Evolutionary conservation across 768 basidiomycete genomes (phyloP), one percentile per base, ranked within the genome.

Genomic region (Mycena belliarum): DNA sequence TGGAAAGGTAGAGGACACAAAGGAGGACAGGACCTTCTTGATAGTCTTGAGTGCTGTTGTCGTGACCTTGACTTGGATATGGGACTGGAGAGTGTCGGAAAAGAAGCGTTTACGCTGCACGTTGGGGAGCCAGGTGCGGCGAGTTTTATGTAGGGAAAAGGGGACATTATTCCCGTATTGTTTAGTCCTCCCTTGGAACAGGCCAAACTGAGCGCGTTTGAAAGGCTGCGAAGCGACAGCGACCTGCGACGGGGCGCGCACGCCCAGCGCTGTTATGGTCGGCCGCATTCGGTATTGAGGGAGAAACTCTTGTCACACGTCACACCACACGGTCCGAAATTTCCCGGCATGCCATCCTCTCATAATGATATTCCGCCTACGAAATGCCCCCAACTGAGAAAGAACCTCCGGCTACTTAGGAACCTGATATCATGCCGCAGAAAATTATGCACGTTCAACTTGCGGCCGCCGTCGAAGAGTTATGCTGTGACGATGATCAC

Each of bases 161-260:
- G 93, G 92, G 46, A 95, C 91, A 68, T 88, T 94, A 78, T 95
- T 94, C 24, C 93, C 93, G 63, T 85, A 85, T 66, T 86, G 87
- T 65, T 86, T 91, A 52, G 76, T 83, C 69, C 86, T 88, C 16
- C 92, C 92, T 52, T 93, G 90, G 68, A 89, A 94, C 2, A 95
- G 85, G 52, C 92, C 93, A 3, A 83, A 75, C 64, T 93, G 85
- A 2, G 89, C 75, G 41, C 91, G 87, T 69, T 93, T 94, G 76
- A 93, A 92, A 9, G 89, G 87, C 59, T 83, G 80, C 26, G 89
- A 82, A 61, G 84, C 68, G 53, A 71, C 67, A 43, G 75, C 72
- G 45, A 73, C 54, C 54, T 55, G 24, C 16, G 57, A 53, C 43
- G 55, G 51, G 29, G 38, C 45, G 26, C 59, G 59, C 2, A 33